These are phyloP conservation scores for Nepenthes gracilis DNA, from an alignment of 148 eudicot species.

Conservation along the genomic window DNA sequence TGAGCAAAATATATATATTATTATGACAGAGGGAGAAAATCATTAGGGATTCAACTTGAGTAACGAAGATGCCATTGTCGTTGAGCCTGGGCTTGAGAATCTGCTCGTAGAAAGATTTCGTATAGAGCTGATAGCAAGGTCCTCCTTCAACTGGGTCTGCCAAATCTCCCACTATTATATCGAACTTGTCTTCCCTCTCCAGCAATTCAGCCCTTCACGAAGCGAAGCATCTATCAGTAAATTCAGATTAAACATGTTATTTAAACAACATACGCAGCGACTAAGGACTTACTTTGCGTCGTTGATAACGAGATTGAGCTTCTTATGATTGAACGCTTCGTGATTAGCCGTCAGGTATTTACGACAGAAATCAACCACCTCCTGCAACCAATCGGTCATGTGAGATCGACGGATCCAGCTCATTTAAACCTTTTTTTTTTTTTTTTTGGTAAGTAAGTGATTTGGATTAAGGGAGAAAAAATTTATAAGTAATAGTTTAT, in stretches of 20 bases:
- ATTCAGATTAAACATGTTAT: not conserved
- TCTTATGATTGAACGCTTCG: constrained; percentile 40
- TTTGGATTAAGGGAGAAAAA: too few species aligned
- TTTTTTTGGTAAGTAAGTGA: too few species aligned
- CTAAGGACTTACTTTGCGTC: constrained; percentile 49
- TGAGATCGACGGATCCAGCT: too few species aligned
- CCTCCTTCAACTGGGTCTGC: constrained; percentile 92
- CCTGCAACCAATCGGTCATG: constrained; percentile 26
- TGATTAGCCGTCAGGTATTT: constrained; percentile 47
- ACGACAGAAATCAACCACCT: constrained; percentile 73
- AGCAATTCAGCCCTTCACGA: constrained; percentile 43
- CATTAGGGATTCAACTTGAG: constrained; percentile 35
- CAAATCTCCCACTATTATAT: constrained; percentile 70
- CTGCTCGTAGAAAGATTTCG: constrained; percentile 56
- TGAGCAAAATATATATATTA: not conserved
- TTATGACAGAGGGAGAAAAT: not conserved
- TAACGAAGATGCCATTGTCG: constrained; percentile 55
- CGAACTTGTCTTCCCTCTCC: constrained; percentile 49
- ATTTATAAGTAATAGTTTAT: too few species aligned
- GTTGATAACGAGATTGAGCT: constrained; percentile 65
- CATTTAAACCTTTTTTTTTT: too few species aligned
- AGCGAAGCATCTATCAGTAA: not conserved
- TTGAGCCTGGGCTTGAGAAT: constrained; percentile 69
- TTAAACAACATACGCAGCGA: not conserved
- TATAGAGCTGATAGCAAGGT: constrained; percentile 77